Base-by-base conservation (phyloP, 441 rosid species). In the Theobroma grandiflorum region DNA sequence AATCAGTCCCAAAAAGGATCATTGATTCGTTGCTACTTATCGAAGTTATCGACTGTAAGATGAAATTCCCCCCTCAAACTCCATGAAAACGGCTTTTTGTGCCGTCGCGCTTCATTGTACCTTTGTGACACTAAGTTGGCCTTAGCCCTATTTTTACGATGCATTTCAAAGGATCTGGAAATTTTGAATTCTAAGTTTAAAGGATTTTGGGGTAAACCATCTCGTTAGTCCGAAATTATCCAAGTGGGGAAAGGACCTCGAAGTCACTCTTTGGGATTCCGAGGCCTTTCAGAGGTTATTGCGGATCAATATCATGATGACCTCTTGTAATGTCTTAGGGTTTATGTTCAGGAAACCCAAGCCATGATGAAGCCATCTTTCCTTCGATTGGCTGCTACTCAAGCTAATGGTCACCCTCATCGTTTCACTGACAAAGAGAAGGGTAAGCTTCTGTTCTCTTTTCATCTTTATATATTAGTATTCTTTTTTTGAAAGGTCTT, bases 271-370 rank as follows among this genome's bases (percentile, higher is more conserved):
- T 2, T 63, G 71, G 59, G 71, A 76, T 50, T 4, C 18, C 0
- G 35, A 42, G 33, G 6, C 20, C 35, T 40, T 50, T 38, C 4
- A 38, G 20, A 40, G 50, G 5, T 40, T 73, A 37, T 20, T 20
- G n/a, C 5, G 16, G n/a, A 12, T 20, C 8, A 40, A 57, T 38
- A 73, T 0, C 65, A 2, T 0, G 18, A 3, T 20, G 50, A 73
- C 38, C 65, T 65, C 6, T 15, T 73, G 77, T 0, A 0, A 1
- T 12, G 35, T 5, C 22, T 73, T n/a, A 40, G 35, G 0, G 52
- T 43, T 72, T 91, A 83, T 79, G 53, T 90, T 64, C 57, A 49
- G 2, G 90, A 91, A 73, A 90, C 89, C 0, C 16, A 76, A 75
- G 81, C 62, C 35, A 35, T 37, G 33, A 63, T 82, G 80, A 88